Evolutionary conservation across 31 red algal genomes (phyloP), one percentile per base, ranked within the genome.

Genomic region (Odonthalia washingtoniensis): DNA sequence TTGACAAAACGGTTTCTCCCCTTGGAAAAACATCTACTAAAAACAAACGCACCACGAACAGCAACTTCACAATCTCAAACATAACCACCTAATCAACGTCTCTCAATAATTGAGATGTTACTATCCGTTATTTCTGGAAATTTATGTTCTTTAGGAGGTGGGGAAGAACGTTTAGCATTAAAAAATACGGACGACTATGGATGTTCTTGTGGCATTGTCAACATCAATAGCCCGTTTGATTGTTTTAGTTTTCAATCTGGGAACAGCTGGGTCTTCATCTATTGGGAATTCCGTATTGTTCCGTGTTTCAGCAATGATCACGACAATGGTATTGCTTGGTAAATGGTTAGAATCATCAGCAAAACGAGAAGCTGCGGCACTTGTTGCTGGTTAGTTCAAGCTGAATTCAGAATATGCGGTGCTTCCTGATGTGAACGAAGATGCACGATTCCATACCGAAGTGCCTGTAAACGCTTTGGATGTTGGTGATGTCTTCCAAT

Each of bases 181-280:
- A n/a, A n/a, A n/a, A n/a, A n/a, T n/a, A n/a, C 92, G 95, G 5
- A 90, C 98, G 9, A 99, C 91, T 26, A 99, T 99, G 98, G 98
- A 99, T 65, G 93, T 97, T 2, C 85, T 99, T 53, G 87, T 99
- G 18, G 95, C 98, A 35, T 75, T 99, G n/a, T 90, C 90, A 0
- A 97, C 98, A 16, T 93, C 95, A 4, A 87, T 97, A 41, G 95
- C 95, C 24, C 97, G 97, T 44, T 75, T 94, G n/a, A 68, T 92
- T 33, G 89, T 95, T 12, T 61, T 99, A 40, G 34, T 99, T 63
- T 79, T 79, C 44, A 78, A 74, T 34, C 37, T 80, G n/a, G 84
- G 76, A 14, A 40, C 66, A 61, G 82, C 77, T 31, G 88, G 88
- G 0, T 57, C 84, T 32, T 65, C 37, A 26, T 75, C 45, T 65